phyloP scores from a whole-genome alignment of 106 monocot genomes.

The Xerophyta viscosa region DNA sequence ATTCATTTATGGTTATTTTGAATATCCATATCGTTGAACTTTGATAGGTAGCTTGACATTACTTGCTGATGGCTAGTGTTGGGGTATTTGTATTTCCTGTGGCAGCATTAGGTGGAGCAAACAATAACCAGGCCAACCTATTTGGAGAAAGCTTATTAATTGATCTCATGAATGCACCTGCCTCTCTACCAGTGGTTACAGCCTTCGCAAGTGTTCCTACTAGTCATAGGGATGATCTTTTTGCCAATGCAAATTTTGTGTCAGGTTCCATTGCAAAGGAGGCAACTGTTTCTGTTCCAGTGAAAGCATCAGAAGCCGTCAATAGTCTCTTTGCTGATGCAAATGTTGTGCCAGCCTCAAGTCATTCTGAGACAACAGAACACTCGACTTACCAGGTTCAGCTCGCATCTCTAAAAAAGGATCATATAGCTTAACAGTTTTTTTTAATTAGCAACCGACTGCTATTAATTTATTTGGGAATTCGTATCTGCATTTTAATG shows the following conservation, averaged over 20 bases:
- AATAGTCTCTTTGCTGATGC: background rate
- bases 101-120: constrained; percentile 32
- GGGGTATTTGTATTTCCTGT: too few species aligned
- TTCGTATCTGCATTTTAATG: background rate
- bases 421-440: background rate
- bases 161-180: constrained; percentile 57
- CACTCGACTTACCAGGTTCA: background rate
- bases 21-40: background rate
- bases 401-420: background rate
- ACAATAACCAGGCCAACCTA: constrained; percentile 38
- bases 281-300: background rate
- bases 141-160: constrained; percentile 62
- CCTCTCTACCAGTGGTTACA: constrained; percentile 23
- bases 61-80: background rate
- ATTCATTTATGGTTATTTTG: too few species aligned
- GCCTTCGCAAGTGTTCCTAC: constrained; percentile 6
- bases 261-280: constrained; percentile 36
- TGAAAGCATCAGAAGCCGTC: background rate
- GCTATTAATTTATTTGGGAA: background rate
- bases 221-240: constrained; percentile 59
- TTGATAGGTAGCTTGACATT: background rate
- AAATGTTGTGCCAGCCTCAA: background rate
- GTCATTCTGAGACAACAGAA: background rate
- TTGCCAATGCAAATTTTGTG: constrained; percentile 68
- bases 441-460: background rate